Conservation (phyloP, 139 green algal genomes). For the Zygnema circumcarinatum region DNA sequence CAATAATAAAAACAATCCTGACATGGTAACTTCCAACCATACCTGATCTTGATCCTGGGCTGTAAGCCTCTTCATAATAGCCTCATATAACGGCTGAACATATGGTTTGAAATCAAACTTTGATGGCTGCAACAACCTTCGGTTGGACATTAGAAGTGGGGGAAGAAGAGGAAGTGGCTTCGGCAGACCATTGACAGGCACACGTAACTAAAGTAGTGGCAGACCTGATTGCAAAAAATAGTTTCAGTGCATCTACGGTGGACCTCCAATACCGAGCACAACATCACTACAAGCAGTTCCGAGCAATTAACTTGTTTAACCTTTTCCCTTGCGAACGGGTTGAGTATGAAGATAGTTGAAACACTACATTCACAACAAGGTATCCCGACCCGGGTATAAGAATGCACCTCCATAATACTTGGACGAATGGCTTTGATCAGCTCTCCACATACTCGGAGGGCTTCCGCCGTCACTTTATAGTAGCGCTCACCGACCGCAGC, state of each 20-base stretch:
- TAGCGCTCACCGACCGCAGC: slow-evolving; percentile 77
- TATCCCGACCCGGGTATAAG: no score
- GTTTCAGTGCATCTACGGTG: no score
- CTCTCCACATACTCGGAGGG: slow-evolving; percentile 78
- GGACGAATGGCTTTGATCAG: slow-evolving; percentile 73
- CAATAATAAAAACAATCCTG: no score
- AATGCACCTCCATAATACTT: not conserved
- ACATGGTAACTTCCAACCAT: no score
- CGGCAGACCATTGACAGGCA: not conserved
- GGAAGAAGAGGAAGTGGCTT: slow-evolving; percentile 5
- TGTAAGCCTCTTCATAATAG: slow-evolving; percentile 66
- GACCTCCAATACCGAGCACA: no score
- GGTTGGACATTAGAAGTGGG: slow-evolving; percentile 1
- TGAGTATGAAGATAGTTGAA: no score
- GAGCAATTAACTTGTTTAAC: no score
- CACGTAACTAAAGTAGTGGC: no score
- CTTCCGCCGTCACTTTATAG: slow-evolving; percentile 92
- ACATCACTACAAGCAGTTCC: no score
- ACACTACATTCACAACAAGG: no score
- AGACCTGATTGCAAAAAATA: no score
- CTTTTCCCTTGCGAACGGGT: no score
- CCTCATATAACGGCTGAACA: slow-evolving; percentile 63
- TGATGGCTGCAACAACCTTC: slow-evolving; percentile 30
- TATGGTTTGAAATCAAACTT: slow-evolving; percentile 56
- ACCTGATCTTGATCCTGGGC: slow-evolving; percentile 84